phyloP scores from a whole-genome alignment of 345 rosid species.

The Chamaenerion angustifolium region DNA sequence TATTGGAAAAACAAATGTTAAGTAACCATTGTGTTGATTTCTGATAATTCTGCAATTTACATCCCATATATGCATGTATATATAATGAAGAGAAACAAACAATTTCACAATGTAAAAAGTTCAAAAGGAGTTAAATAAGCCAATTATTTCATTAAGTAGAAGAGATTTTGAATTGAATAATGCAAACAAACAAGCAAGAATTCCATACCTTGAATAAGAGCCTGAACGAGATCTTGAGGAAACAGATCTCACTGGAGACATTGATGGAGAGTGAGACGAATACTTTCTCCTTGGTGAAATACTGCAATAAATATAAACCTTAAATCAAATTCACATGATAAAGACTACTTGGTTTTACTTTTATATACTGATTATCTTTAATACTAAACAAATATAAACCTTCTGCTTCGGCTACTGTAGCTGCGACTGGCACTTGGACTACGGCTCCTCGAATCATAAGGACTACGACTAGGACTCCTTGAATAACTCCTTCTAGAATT shows the following conservation, averaged over 20 bases:
- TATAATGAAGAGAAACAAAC: too few species aligned
- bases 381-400: conserved; percentile 21
- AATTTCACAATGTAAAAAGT: too few species aligned
- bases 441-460: conserved; percentile 28
- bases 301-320: conserved; percentile 26
- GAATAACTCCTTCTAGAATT: conserved; percentile 40
- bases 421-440: conserved; percentile 28
- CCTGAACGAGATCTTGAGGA: conserved; percentile 30
- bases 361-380: background rate
- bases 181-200: background rate
- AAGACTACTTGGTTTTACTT: too few species aligned
- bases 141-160: too few species aligned
- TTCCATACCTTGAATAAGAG: conserved; percentile 41
- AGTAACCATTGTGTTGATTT: too few species aligned
- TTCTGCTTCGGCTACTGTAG: conserved; percentile 42
- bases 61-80: too few species aligned
- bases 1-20: too few species aligned
- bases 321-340: conserved; percentile 1
- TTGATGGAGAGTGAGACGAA: conserved; percentile 19
- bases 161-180: background rate
- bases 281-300: conserved; percentile 26
- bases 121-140: too few species aligned
- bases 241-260: conserved; percentile 39
- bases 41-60: too few species aligned
- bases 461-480: conserved; percentile 56